Base-by-base conservation (phyloP, 169 alveolate species). In the Plasmodium gonderi region DNA sequence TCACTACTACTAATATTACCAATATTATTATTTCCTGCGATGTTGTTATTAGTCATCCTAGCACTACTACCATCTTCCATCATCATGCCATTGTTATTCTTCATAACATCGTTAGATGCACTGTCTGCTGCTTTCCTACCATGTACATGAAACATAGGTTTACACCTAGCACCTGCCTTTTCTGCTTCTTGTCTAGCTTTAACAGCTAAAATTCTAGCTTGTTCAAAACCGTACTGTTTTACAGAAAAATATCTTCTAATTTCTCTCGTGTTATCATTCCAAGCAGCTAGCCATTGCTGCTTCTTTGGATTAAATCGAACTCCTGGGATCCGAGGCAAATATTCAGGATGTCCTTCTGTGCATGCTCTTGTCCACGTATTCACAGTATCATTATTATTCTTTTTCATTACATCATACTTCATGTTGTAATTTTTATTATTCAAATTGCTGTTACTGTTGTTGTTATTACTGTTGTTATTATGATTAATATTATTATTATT, bases 251-350 rank as follows among this genome's bases (percentile, higher is more conserved):
- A 95, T 31, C 96, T 51, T 49, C 95, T 96, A 83, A 95, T 95
- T 68, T 96, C 94, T 80, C 95, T 95, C 40, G 96, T 93, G 91
- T 95, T 95, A 64, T 95, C 96, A 75, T 95, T 94, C 97, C 97
- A 95, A 11, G 97, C 95, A 51, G 97, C 97, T 64, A 95, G 96
- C 97, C 97, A 95, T 91, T 95, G 95, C 79, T 95, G 97, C 51
- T 95, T 96, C 47, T 95, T 95, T 6, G 97, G 96, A 76, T 95
- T 96, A 80, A 94, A 95, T 14, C 97, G 91, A 31, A 95, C 97
- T 2, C 97, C 97, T 93, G 95, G 95, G 1, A 95, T 96, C 65
- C 95, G 90, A 26, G 97, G 97, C 11, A 95, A 92, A 60, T 92
- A 92, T 80, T 95, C 92, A 45, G 92, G 92, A 45, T 83, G 92